Conservation (phyloP, 2,329 filamentous ascomycete genomes). For the Incumbomyces lentus region DNA sequence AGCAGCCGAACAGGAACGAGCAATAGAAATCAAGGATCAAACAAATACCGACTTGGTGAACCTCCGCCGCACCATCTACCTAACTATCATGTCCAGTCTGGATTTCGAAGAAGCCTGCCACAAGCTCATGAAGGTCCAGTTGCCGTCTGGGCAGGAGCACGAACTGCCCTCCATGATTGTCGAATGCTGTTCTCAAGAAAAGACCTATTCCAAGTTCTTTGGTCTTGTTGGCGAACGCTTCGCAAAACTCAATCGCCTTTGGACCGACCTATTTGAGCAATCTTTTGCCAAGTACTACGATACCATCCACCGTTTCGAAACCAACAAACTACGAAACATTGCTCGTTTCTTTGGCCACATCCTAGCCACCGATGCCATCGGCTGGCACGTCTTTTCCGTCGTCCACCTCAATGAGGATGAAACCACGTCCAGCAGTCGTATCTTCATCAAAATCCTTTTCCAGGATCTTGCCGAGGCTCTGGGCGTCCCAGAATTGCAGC, state of each 20-base stretch:
- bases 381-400: constrained; percentile 78
- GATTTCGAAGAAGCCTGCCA: constrained; percentile 95
- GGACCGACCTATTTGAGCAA: constrained; percentile 86
- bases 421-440: constrained; percentile 89
- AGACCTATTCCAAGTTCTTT: constrained; percentile 96
- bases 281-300: constrained; percentile 90
- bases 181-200: constrained; percentile 92
- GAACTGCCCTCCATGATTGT: constrained; percentile 95
- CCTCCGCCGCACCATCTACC: constrained; percentile 83
- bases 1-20: constrained; percentile 66
- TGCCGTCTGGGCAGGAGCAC: constrained; percentile 75
- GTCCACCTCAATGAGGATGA: constrained; percentile 94
- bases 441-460: constrained; percentile 97
- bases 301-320: constrained; percentile 94
- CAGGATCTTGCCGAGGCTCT: constrained; percentile 82
- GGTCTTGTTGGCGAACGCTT: constrained; percentile 90
- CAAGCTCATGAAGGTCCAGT: constrained; percentile 88
- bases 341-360: constrained; percentile 91
- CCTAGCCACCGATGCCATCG: constrained; percentile 75
- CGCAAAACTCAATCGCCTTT: constrained; percentile 88
- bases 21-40: constrained; percentile 94
- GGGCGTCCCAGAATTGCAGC: constrained; percentile 68
- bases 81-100: constrained; percentile 94
- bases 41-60: constrained; percentile 94
- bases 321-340: constrained; percentile 87